Evolutionary conservation across 805 yeast genomes (phyloP).

Genomic region (Kodamaea neixiangensis): DNA sequence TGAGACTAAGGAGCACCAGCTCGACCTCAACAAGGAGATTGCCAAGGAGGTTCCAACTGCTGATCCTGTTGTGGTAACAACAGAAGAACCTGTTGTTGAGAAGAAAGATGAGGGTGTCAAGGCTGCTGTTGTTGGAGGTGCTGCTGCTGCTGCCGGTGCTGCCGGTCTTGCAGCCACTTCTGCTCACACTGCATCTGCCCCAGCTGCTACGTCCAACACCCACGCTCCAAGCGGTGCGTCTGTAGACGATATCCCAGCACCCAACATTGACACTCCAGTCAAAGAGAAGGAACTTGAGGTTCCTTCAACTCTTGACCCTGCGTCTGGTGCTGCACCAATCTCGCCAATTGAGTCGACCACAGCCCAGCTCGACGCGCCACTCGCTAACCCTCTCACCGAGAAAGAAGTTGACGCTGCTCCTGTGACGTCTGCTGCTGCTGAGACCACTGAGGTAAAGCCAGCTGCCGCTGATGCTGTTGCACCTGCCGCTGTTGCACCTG

Average conservation of each 20-base stretch:
- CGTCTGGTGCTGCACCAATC: constrained; percentile 6
- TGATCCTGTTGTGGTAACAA: not conserved
- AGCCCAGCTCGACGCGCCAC: constrained; percentile 8
- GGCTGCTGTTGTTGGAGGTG: constrained; percentile 5
- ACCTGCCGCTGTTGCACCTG: constrained; percentile 14
- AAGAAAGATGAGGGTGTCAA: not conserved
- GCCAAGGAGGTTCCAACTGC: constrained; percentile 4
- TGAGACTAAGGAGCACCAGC: constrained; percentile 6
- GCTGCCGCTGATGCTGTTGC: constrained; percentile 6
- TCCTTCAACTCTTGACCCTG: constrained; percentile 8
- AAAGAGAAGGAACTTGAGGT: constrained; percentile 3
- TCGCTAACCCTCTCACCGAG: constrained; percentile 6
- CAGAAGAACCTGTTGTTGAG: constrained; percentile 6
- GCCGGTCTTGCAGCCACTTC: constrained; percentile 16
- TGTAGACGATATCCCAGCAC: constrained; percentile 6
- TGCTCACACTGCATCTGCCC: constrained; percentile 1
- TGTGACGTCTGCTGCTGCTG: constrained; percentile 8
- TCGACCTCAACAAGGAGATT: constrained; percentile 5
- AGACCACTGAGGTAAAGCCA: not conserved
- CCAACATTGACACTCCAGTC: constrained; percentile 5
- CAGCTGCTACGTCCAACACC: not conserved
- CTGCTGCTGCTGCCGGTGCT: constrained; percentile 20
- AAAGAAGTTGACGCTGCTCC: constrained; percentile 15
- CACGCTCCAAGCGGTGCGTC: constrained; percentile 2
- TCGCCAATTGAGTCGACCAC: constrained; percentile 7